Evolutionary conservation across 1,139 yeast species (phyloP).

Genomic region (Debaryomyces nepalensis): DNA sequence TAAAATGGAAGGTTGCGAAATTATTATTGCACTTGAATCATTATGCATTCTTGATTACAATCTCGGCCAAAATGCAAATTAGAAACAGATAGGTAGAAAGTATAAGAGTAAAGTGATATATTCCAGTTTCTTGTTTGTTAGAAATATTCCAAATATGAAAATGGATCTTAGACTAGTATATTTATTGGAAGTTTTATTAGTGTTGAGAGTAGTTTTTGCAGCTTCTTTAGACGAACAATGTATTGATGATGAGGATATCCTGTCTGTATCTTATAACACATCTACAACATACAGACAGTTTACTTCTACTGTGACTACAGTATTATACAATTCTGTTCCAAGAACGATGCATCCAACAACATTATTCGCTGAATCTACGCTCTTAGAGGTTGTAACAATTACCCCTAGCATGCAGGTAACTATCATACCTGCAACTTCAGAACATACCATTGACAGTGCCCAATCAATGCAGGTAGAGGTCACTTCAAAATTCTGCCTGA

Average conservation of each 20-base stretch:
- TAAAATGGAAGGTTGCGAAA: slow-evolving; percentile 8
- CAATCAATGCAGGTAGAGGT: neutral
- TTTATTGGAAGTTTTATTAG: neutral
- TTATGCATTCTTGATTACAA: neutral
- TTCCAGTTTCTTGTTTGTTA: slow-evolving; percentile 5
- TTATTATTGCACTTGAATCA: neutral
- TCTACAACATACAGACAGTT: no score
- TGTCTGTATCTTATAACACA: no score
- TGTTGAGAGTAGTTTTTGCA: slow-evolving; percentile 1
- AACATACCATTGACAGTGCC: neutral
- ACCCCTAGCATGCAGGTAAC: neutral
- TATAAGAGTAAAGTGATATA: slow-evolving; percentile 1
- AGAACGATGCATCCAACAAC: neutral
- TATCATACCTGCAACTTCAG: neutral
- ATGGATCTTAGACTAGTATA: neutral
- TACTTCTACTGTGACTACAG: no score
- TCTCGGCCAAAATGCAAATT: neutral
- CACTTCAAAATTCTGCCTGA: neutral
- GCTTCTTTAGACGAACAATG: slow-evolving; percentile 1
- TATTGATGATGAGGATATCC: neutral
- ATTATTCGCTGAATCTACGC: neutral
- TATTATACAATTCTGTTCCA: neutral
- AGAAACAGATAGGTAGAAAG: no score
- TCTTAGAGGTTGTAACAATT: neutral
- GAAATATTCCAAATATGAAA: neutral